phyloP scores from a whole-genome alignment of 306 rosid genomes.

The Quercus mongolica region DNA sequence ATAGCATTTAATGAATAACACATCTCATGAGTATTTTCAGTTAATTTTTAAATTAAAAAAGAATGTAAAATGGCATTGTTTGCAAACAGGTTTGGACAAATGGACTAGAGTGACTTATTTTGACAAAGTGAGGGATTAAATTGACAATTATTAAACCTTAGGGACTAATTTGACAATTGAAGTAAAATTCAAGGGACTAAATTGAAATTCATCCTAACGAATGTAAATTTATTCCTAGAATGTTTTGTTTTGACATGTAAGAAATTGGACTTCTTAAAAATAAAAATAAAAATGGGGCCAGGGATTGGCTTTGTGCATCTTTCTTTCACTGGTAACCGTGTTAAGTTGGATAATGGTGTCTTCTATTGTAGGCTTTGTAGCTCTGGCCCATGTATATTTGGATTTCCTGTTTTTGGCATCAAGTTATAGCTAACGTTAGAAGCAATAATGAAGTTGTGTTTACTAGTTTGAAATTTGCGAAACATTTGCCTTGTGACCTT shows the following conservation, averaged over 20 bases:
- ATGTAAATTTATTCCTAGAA: background rate
- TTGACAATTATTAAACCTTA: too few species aligned
- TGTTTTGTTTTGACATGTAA: background rate
- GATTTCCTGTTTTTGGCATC: background rate
- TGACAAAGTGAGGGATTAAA: too few species aligned
- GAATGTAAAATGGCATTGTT: too few species aligned
- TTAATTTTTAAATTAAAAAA: too few species aligned
- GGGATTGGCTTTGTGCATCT: background rate
- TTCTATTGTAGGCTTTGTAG: background rate
- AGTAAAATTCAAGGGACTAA: too few species aligned
- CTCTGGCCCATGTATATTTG: background rate
- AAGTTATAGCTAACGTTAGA: background rate
- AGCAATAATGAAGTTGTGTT: background rate
- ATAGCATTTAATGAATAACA: too few species aligned
- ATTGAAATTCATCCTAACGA: background rate
- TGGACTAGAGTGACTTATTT: too few species aligned
- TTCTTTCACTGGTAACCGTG: background rate
- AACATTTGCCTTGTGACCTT: background rate
- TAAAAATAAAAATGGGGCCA: too few species aligned
- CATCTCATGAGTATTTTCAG: too few species aligned
- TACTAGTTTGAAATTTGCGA: too few species aligned
- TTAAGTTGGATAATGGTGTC: background rate
- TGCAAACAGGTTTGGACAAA: too few species aligned
- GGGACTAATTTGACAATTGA: too few species aligned
- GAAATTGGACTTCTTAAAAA: background rate